Evolutionary conservation across 78 protist genomes (phyloP).

Genomic region (Tieghemostelium lacteum): DNA sequence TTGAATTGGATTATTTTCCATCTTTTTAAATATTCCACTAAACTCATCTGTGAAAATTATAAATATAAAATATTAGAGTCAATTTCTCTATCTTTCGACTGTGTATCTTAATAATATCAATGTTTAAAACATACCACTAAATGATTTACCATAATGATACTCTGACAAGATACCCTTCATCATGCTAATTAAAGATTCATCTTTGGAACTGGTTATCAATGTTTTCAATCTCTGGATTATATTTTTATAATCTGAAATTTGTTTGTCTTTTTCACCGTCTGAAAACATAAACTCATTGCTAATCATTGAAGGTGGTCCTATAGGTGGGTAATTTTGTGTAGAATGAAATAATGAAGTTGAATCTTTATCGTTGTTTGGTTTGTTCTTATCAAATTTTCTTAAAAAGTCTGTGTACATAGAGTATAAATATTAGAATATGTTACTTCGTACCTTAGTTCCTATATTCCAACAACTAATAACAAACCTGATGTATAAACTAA

Average conservation of each 20-base stretch:
- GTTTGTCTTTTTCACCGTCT: slow-evolving; percentile 29
- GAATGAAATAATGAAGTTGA: neutral
- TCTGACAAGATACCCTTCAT: slow-evolving; percentile 38
- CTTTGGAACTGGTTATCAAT: slow-evolving; percentile 28
- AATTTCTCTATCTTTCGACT: neutral
- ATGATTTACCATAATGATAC: slow-evolving; percentile 46
- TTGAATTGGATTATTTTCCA: slow-evolving; percentile 30
- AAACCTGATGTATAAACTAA: slow-evolving; percentile 74
- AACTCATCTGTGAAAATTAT: slow-evolving; percentile 11
- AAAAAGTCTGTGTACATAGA: slow-evolving; percentile 11
- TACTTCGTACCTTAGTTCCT: too few relatives aligned
- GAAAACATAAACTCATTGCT: neutral
- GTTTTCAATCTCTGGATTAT: slow-evolving; percentile 62
- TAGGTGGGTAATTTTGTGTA: slow-evolving; percentile 29
- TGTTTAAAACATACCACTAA: slow-evolving; percentile 25
- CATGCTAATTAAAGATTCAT: slow-evolving; percentile 39
- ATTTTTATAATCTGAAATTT: slow-evolving; percentile 18
- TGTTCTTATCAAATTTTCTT: slow-evolving; percentile 31
- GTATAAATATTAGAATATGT: too few relatives aligned
- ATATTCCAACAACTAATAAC: too few relatives aligned
- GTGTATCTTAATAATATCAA: neutral
- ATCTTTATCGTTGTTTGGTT: slow-evolving; percentile 30
- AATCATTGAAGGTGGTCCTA: neutral
- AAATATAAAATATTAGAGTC: neutral
- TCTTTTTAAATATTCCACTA: neutral